These are phyloP conservation scores for Elaeagnus macrophylla DNA, from an alignment of 306 rosid genomes.

Conservation along the genomic window DNA sequence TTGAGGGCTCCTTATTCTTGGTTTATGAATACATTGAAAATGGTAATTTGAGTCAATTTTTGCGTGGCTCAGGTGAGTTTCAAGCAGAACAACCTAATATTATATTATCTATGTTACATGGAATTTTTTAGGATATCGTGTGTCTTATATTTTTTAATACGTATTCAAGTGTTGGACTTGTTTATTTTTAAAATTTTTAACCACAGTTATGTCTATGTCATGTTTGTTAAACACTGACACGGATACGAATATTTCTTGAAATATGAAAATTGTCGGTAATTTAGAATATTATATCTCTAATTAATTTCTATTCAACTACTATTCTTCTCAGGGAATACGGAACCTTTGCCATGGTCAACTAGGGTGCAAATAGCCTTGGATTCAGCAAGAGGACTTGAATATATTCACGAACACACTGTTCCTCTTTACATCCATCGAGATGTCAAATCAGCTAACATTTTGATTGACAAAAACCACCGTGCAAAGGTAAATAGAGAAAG, in stretches of 20 bases:
- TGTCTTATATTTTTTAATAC: neutral
- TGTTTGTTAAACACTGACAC: too few relatives aligned
- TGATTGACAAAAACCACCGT: constrained; percentile 57
- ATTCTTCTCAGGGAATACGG: constrained; percentile 29
- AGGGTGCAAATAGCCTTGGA: constrained; percentile 75
- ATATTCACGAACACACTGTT: constrained; percentile 78
- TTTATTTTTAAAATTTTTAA: too few relatives aligned
- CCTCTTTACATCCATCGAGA: constrained; percentile 74
- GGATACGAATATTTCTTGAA: too few relatives aligned
- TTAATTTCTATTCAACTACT: neutral
- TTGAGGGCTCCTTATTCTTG: constrained; percentile 58
- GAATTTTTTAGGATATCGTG: neutral
- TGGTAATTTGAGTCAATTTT: constrained; percentile 59
- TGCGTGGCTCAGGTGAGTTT: constrained; percentile 44
- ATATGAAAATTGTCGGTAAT: too few relatives aligned
- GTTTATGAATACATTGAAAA: constrained; percentile 69
- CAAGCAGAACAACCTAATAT: neutral
- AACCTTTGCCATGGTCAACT: constrained; percentile 54
- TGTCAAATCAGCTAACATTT: constrained; percentile 64
- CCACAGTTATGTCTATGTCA: too few relatives aligned
- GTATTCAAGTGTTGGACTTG: too few relatives aligned
- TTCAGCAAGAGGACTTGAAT: constrained; percentile 69
- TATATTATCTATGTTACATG: too few relatives aligned
- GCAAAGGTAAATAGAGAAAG: constrained; percentile 46
- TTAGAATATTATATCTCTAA: too few relatives aligned